Conservation (phyloP, 805 yeast genomes). For the Pichia deserticola region DNA sequence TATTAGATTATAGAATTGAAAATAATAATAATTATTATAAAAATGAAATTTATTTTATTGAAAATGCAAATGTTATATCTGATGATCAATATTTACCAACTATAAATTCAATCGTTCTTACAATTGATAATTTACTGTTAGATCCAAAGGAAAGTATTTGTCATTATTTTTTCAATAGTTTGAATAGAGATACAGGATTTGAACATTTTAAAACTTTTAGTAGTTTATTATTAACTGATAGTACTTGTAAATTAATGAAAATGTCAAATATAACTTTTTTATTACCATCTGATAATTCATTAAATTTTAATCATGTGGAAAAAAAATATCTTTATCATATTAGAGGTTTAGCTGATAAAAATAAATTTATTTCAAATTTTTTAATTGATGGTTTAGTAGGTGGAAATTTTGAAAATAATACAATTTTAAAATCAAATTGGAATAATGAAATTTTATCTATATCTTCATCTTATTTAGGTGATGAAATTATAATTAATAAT, state of each 20-base stretch:
- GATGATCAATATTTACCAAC: constrained; percentile 51
- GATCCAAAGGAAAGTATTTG: constrained; percentile 32
- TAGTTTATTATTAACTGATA: constrained; percentile 12
- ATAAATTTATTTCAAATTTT: constrained; percentile 24
- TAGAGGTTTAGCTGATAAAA: constrained; percentile 26
- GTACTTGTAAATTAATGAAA: constrained; percentile 15
- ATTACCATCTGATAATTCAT: constrained; percentile 38
- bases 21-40: constrained; percentile 17
- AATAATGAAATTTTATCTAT: constrained; percentile 21
- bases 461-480: constrained; percentile 26
- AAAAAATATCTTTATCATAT: constrained; percentile 33
- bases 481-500: constrained; percentile 30
- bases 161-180: constrained; percentile 25
- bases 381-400: constrained; percentile 39
- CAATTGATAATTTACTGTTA: constrained; percentile 39
- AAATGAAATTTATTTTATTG: constrained; percentile 29
- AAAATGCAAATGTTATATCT: constrained; percentile 44
- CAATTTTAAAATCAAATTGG: constrained; percentile 18
- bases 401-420: constrained; percentile 28
- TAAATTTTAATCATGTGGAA: constrained; percentile 33
- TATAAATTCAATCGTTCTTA: constrained; percentile 62
- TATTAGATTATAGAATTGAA: constrained; percentile 24
- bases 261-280: constrained; percentile 36
- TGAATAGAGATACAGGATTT: constrained; percentile 12
- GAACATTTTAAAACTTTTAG: constrained; percentile 15